These are phyloP conservation scores for Teratosphaeria epicoccoides DNA, from an alignment of 2,329 filamentous ascomycete genomes.

Conservation along the genomic window DNA sequence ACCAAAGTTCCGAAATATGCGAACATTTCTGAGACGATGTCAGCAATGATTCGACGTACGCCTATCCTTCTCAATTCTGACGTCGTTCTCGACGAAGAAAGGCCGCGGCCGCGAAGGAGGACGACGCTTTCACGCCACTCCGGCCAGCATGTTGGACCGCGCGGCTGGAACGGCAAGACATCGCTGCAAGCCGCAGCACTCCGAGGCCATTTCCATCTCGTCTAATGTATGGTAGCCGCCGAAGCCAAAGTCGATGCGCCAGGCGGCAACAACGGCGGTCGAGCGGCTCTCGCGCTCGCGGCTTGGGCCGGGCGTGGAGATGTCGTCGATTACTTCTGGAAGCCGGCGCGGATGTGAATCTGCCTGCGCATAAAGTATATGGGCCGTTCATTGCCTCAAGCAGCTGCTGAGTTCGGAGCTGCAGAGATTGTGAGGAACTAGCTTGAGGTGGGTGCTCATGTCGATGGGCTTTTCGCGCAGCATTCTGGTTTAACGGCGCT, in stretches of 20 bases:
- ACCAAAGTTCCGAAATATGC: too few relatives aligned
- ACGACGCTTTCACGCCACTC: not conserved
- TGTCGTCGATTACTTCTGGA: constrained; percentile 9
- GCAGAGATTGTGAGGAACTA: constrained; percentile 7
- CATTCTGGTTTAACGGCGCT: constrained; percentile 10
- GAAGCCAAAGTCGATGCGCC: constrained; percentile 11
- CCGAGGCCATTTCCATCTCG: constrained; percentile 9
- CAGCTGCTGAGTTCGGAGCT: constrained; percentile 12
- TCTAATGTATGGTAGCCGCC: constrained; percentile 9
- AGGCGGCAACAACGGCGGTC: constrained; percentile 12
- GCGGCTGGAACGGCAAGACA: constrained; percentile 17
- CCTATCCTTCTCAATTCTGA: not conserved
- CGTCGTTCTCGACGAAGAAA: not conserved
- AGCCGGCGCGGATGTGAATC: constrained; percentile 12
- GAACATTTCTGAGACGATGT: not conserved
- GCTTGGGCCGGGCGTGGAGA: constrained; percentile 9
- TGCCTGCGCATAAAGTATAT: constrained; percentile 9
- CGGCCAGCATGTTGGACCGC: constrained; percentile 3
- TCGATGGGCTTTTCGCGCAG: constrained; percentile 7
- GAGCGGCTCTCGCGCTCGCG: constrained; percentile 11
- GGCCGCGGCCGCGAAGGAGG: not conserved
- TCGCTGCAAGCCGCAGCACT: constrained; percentile 14
- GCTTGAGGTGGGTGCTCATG: constrained; percentile 8
- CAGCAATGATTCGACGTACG: not conserved
- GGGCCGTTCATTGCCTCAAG: constrained; percentile 15